Base-by-base conservation (phyloP, 1,284 basidiomycete genomes). In the Spongiforma sp. region DNA sequence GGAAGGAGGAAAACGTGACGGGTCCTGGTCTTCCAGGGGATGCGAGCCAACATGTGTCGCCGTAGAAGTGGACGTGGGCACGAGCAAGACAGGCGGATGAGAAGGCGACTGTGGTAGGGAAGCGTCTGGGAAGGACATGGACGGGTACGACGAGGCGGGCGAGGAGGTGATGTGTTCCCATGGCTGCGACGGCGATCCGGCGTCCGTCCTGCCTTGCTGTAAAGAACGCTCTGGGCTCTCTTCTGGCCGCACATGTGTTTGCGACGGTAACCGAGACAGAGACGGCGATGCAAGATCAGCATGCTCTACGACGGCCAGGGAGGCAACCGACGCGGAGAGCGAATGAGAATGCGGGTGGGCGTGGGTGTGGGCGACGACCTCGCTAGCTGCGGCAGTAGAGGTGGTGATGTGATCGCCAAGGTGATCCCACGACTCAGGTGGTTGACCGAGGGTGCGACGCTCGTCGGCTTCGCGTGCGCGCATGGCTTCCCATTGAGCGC, bases 91-190 rank as follows among this genome's bases (percentile, higher is more conserved):
- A 68, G 57, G 76, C 65, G 60, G 75, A 46, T 68, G 67, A 11
- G 71, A 72, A n/a, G 82, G 81, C 2, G 86, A 84, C 39, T 84
- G 82, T 10, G 83, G 81, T 65, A 82, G 80, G 34, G 83, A 85
- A 19, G 83, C 79, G 64, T 84, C 84, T 9, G 86, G 88, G 77
- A 87, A 90, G 28, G 88, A 85, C 79, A 91, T 81, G 63, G 91
- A 93, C n/a, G 91, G 90, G 73, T 85, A 89, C 7, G 91, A 93
- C 2, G 90, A 91, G 7, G 85, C 84, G 50, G 86, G 75, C 1
- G 85, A 87, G 26, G 87, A 85, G 50, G 86, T 82, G 52, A 91
- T 78, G 65, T 90, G 84, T 72, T 91, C 90, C 90, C 90, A 91
- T 69, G 84, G 88, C 71, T 88, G 84, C n/a, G 83, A 83, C 50